Percentiles rank a stretch among this genome's conserved stretches.
Evolutionary conservation across 768 basidiomycete species (phyloP).

Genomic region (Russula olivacea): DNA sequence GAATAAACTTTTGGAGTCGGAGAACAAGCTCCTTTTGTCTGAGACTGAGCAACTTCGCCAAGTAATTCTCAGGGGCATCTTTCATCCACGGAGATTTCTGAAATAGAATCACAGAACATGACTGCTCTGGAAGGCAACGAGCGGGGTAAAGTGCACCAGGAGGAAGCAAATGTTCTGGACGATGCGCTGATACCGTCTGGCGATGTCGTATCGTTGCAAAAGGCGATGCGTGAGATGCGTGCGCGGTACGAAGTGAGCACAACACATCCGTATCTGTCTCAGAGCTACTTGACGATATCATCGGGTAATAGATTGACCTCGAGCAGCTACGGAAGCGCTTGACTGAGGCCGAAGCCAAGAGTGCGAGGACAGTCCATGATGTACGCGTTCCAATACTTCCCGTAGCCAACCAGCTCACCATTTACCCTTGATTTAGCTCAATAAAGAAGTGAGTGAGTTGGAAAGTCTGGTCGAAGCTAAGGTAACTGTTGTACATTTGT

Average conservation of each 20-base stretch:
- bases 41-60: conserved; percentile 71
- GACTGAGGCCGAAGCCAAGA: conserved; percentile 69
- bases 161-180: conserved; percentile 39
- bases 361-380: conserved; percentile 59
- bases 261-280: background rate
- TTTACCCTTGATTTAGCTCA: conserved; percentile 46
- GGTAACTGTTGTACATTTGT: conserved; percentile 38
- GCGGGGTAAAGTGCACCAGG: conserved; percentile 50
- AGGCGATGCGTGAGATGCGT: conserved; percentile 43
- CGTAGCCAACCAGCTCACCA: conserved; percentile 3
- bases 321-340: conserved; percentile 68
- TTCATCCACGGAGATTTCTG: background rate
- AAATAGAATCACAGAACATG: conserved; percentile 48
- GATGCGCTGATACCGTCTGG: conserved; percentile 25
- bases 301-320: conserved; percentile 45
- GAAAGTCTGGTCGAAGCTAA: conserved; percentile 93
- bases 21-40: conserved; percentile 62
- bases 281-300: background rate
- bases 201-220: conserved; percentile 40
- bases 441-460: conserved; percentile 88
- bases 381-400: conserved; percentile 37
- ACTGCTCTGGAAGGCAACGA: conserved; percentile 71
- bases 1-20: conserved; percentile 66
- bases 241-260: conserved; percentile 46
- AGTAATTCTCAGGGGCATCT: conserved; percentile 34